Evolutionary conservation across 306 rosid species (phyloP), one percentile per base, ranked within the genome.

Genomic region (Acacia crassicarpa): DNA sequence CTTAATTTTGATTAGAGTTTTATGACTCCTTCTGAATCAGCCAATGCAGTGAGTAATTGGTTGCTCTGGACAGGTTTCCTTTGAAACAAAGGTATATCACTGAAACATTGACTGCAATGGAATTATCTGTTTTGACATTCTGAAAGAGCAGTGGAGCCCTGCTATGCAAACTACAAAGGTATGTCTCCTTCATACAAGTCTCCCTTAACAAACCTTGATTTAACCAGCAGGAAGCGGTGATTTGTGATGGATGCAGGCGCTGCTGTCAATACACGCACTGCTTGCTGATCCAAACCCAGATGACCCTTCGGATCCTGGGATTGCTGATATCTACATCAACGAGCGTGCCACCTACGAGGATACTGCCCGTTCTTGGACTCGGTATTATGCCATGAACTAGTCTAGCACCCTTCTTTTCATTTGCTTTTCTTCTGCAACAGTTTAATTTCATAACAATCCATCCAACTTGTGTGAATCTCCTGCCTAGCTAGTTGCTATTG

Each of bases 331-430:
- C 90, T 91, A 91, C 88, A 91, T 90, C 87, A 91, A 89, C 0
- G 92, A 90, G 71, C 83, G 89, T 77, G 80, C 90, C 79, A 91
- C 88, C 86, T 91, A 91, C 22, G 93, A 91, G 81, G 74, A 91
- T n/a, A 91, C 92, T 44, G 96, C 96, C 9, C 92, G 93, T 68
- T 90, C 91, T 91, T 91, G 93, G 96, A 90, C 96, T 81, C 91
- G 85, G 81, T 88, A 91, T 86, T 90, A 91, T 75, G 93, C 92
- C 74, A 91, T 91, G 96, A 63, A 32, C 22, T 63, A 63, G 69
- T 8, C 13, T 56, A 56, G 1, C 19, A 2, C 54, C 19, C 19
- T n/a, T 8, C 62, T 20, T 38, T 38, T 38, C 41, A 38, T 54
- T n/a, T 54, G 25, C 4, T 63, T 15, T 30, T 15, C 11, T 14